phyloP scores from a whole-genome alignment of 208 protist genomes.

The Herpetomonas tarakana region DNA sequence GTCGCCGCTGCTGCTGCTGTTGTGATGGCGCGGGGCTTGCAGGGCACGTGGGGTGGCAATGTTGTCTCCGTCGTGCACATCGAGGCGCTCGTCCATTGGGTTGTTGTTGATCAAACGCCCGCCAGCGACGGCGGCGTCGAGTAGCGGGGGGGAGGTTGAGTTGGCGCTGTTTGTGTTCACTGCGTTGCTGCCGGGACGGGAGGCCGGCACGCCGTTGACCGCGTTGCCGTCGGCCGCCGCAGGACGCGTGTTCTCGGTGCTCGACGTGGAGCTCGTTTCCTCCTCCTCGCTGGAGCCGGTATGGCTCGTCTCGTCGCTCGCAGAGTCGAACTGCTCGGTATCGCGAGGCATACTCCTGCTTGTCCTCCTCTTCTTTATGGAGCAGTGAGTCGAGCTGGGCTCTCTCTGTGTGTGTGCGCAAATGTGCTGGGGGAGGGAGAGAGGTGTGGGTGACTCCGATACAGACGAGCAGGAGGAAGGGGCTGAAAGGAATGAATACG shows the following conservation, averaged over 20 bases:
- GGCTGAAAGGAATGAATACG: not conserved
- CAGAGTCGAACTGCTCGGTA: not conserved
- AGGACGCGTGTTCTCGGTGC: not conserved
- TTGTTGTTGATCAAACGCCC: slow-evolving; percentile 71
- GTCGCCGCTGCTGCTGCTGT: slow-evolving; percentile 8
- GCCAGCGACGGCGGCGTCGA: slow-evolving; percentile 12
- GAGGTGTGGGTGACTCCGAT: too few species aligned
- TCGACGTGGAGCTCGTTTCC: slow-evolving; percentile 13
- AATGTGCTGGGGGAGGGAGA: too few species aligned
- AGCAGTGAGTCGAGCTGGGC: too few species aligned
- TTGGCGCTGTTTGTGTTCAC: not conserved
- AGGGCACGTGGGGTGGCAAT: slow-evolving; percentile 46
- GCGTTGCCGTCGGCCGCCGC: slow-evolving; percentile 6
- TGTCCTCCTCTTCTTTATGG: too few species aligned
- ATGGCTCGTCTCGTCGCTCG: not conserved
- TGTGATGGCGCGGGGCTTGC: slow-evolving; percentile 8
- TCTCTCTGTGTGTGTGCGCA: too few species aligned
- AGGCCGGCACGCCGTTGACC: slow-evolving; percentile 5
- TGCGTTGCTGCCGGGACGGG: not conserved
- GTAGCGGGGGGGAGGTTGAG: not conserved
- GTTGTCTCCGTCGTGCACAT: slow-evolving; percentile 49
- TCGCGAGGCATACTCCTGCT: not conserved
- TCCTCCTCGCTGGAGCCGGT: slow-evolving; percentile 16
- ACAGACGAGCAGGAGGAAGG: too few species aligned
- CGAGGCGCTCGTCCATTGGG: slow-evolving; percentile 85